Conservation (phyloP, 306 rosid genomes). For the Cyclanthera cordifolia region DNA sequence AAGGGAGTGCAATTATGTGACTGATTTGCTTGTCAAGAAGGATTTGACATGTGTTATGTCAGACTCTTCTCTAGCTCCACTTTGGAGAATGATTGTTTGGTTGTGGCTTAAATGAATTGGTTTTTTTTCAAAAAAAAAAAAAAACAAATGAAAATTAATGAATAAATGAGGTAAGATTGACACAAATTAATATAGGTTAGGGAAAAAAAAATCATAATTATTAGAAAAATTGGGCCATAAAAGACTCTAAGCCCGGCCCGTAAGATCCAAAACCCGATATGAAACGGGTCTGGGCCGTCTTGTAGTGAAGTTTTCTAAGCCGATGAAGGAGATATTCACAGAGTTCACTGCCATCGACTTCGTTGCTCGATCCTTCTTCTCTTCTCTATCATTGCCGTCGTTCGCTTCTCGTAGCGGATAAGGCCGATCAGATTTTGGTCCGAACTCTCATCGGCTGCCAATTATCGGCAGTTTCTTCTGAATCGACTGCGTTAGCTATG, state of each 20-base stretch:
- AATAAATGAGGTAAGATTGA: too few relatives aligned
- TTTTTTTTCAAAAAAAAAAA: too few relatives aligned
- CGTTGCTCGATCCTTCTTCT: conserved; percentile 16
- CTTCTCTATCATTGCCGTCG: conserved; percentile 34
- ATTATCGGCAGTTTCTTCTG: neutral
- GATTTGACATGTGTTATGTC: too few relatives aligned
- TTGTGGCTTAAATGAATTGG: too few relatives aligned
- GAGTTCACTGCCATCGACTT: conserved; percentile 18
- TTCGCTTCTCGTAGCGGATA: conserved; percentile 22
- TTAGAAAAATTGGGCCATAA: neutral
- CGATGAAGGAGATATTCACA: conserved; percentile 19
- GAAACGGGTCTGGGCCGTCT: neutral
- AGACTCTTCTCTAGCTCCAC: too few relatives aligned
- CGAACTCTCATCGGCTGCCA: neutral
- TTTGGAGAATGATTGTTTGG: too few relatives aligned
- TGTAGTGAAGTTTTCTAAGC: neutral
- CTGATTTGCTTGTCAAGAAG: too few relatives aligned
- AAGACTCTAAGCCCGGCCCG: neutral
- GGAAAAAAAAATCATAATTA: too few relatives aligned
- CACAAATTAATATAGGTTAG: too few relatives aligned
- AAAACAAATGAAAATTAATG: too few relatives aligned
- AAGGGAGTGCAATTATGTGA: too few relatives aligned
- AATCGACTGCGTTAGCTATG: conserved; percentile 25
- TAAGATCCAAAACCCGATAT: neutral
- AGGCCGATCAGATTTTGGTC: conserved; percentile 9